Evolutionary conservation across 352 stramenopile genomes (phyloP), one percentile per base, ranked within the genome.

Genomic region (Phytopythium kandeliae): DNA sequence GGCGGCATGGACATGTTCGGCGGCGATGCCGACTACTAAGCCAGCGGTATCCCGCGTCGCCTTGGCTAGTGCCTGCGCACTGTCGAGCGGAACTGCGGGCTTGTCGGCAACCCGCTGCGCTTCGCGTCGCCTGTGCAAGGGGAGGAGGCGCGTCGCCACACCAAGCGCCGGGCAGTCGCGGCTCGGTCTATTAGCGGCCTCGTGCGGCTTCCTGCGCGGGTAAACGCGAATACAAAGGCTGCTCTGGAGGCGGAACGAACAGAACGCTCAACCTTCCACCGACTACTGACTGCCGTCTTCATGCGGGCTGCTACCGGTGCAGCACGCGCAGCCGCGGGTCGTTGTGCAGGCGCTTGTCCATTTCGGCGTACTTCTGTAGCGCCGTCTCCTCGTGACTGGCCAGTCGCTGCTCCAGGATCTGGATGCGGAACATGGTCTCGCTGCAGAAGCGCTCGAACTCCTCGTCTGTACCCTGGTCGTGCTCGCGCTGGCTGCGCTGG

Each of bases 341-440:
- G 52, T 71, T 84, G 53, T 93, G 71, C 44, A 97, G 74, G 22
- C 95, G 90, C 43, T 95, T 85, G 68, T 97, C 89, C 68, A 98
- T 90, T 47, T 97, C 90, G 19, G 86, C 85, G 74, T 97, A 97
- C 54, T 98, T 97, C 33, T 95, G 86, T 51, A 97, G 67, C 30
- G 92, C 92, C 5, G 73, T 96, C 60, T 97, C 86, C 55, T 98
- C 93, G 60, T 98, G 89, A 40, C 86, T 88, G 30, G 84, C 75
- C 17, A 97, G 72, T 3, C 92, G 85, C 58, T 97, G 90, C 67
- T 98, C 88, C 44, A 98, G 66, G 51, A 98, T 97, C 69, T 97
- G 86, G 62, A 98, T 98, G 40, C 92, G 76, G 63, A 98, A 98
- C 88, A 98, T 97, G 48, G 90, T 92, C 63, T 98, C 90, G 49